A percentile compares a stretch with the other conserved stretches of the same genome.
Evolutionary conservation across 345 rosid species (phyloP).

Genomic region (Eucalyptus marginata): DNA sequence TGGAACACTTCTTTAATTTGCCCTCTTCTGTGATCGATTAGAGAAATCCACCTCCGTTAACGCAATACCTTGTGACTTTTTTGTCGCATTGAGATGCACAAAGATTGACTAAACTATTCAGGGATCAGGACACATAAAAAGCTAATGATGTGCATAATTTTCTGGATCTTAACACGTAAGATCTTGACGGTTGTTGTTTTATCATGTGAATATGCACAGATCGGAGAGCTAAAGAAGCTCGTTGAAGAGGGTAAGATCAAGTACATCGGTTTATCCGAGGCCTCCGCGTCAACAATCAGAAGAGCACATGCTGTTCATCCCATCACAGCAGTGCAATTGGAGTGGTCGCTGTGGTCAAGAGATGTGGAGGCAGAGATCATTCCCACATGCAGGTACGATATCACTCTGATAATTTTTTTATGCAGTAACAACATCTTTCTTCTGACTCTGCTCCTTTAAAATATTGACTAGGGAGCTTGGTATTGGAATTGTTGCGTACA

Average conservation of each 20-base stretch:
- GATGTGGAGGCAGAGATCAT: conserved; percentile 68
- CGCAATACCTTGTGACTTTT: neutral
- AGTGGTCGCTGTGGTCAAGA: conserved; percentile 85
- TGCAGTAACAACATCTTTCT: neutral
- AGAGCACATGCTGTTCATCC: conserved; percentile 86
- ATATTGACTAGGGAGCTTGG: conserved; percentile 48
- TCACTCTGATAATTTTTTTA: neutral
- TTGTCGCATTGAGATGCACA: neutral
- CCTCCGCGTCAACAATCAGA: conserved; percentile 69
- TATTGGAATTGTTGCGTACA: conserved; percentile 63
- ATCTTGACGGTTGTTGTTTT: neutral
- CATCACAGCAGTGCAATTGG: conserved; percentile 56
- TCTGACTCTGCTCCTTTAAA: neutral
- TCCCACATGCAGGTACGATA: conserved; percentile 16
- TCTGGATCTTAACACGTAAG: neutral
- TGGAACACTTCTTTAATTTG: neutral
- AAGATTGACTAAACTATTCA: neutral
- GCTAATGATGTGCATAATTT: neutral
- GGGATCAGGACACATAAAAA: neutral
- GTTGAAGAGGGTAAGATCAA: conserved; percentile 72
- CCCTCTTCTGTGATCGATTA: neutral
- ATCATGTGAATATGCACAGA: neutral
- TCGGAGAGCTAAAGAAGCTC: conserved; percentile 58
- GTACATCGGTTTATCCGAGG: conserved; percentile 65
- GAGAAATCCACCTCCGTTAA: too few relatives aligned